A percentile compares a stretch with the other conserved stretches of the same genome.
Evolutionary conservation across 164 flowering plant genomes (phyloP).

Genomic region (Chimonanthus salicifolius): DNA sequence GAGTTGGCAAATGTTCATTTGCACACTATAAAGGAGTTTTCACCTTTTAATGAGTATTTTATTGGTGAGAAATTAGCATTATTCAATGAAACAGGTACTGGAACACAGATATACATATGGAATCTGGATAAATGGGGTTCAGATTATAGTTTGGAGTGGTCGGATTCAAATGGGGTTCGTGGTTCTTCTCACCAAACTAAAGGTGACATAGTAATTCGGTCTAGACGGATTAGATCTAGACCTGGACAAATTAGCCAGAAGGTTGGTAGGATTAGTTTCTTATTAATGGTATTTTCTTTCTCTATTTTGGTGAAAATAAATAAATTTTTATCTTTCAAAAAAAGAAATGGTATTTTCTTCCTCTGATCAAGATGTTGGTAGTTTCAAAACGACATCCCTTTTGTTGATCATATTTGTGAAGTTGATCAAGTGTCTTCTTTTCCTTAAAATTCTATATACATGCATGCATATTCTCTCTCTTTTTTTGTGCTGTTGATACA

Average conservation of each 20-base stretch:
- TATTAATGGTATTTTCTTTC: background rate
- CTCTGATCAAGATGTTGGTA: background rate
- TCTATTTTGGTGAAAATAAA: too few relatives aligned
- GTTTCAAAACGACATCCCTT: background rate
- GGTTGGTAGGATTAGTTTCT: conserved; percentile 23
- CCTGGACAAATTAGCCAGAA: conserved; percentile 48
- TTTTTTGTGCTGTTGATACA: background rate
- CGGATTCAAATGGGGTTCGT: conserved; percentile 16
- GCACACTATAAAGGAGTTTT: conserved; percentile 43
- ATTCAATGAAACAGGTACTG: conserved; percentile 31
- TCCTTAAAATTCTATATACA: background rate
- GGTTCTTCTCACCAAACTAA: conserved; percentile 24
- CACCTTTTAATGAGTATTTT: conserved; percentile 52
- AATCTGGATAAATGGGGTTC: conserved; percentile 59
- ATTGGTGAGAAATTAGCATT: conserved; percentile 45
- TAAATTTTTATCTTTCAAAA: too few relatives aligned
- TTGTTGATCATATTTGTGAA: background rate
- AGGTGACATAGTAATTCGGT: conserved; percentile 48
- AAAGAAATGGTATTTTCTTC: background rate
- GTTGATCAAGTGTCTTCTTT: background rate
- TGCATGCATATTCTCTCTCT: background rate
- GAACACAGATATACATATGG: conserved; percentile 65
- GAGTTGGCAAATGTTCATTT: conserved; percentile 33
- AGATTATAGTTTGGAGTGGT: conserved; percentile 45
- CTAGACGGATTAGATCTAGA: conserved; percentile 41